Conservation (phyloP, 192 early-diverging fungal species). For the Backusella westeae region DNA sequence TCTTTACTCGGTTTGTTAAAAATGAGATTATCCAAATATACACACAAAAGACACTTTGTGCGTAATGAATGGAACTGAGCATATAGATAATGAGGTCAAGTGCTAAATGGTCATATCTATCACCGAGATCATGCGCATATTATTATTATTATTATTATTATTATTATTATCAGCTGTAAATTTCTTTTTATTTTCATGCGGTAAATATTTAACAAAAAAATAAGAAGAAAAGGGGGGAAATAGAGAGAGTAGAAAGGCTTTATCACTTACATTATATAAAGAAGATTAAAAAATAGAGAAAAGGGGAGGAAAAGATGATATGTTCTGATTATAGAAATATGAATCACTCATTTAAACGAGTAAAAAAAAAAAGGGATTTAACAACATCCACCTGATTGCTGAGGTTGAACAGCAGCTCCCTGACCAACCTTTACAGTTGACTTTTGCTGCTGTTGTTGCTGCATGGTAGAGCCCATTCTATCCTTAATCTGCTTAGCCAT, state of each 20-base stretch:
- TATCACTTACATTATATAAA: conserved; percentile 6
- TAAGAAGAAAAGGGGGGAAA: not conserved
- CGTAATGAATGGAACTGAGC: no score
- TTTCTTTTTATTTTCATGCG: not conserved
- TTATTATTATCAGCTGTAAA: not conserved
- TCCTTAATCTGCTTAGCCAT: conserved; percentile 99
- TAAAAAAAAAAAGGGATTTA: conserved; percentile 12
- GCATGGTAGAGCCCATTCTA: conserved; percentile 49
- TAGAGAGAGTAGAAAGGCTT: not conserved
- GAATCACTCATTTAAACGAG: not conserved
- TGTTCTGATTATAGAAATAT: not conserved
- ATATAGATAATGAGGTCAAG: no score
- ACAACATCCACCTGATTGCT: conserved; percentile 38
- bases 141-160: not conserved
- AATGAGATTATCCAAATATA: no score
- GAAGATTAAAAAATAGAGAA: not conserved
- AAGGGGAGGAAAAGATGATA: not conserved
- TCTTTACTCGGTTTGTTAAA: no score
- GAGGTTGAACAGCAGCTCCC: conserved; percentile 36
- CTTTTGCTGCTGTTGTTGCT: conserved; percentile 31
- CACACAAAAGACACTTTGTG: no score
- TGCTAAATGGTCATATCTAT: no score
- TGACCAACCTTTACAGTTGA: conserved; percentile 38
- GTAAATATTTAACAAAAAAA: not conserved
- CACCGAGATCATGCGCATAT: no score